Conservation (phyloP, 768 basidiomycete species). For the Antrodiella citrinella region DNA sequence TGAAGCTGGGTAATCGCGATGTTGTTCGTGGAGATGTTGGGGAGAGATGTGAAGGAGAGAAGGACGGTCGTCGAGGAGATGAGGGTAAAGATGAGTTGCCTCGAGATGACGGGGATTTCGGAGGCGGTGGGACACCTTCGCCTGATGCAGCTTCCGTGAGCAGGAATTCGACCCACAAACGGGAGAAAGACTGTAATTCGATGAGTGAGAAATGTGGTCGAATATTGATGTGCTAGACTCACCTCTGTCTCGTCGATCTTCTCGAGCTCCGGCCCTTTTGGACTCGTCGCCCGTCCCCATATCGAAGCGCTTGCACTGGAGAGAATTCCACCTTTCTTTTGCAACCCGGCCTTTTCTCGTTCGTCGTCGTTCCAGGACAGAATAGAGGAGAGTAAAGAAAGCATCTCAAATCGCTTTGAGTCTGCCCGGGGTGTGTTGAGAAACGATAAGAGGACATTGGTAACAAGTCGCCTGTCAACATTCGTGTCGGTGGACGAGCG, state of each 20-base stretch:
- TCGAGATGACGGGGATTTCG: constrained; percentile 20
- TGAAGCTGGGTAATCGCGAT: constrained; percentile 32
- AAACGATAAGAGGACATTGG: constrained; percentile 88
- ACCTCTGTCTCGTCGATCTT: constrained; percentile 86
- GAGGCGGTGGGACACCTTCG: constrained; percentile 17
- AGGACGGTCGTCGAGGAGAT: constrained; percentile 17
- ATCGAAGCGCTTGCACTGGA: constrained; percentile 15
- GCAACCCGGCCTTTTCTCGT: constrained; percentile 85
- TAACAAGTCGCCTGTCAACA: constrained; percentile 90
- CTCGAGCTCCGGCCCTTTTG: constrained; percentile 48
- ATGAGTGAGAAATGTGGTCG: neutral
- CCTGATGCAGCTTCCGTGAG: constrained; percentile 78
- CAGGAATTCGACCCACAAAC: constrained; percentile 96
- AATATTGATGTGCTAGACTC: constrained; percentile 14
- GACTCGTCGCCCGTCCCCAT: constrained; percentile 24
- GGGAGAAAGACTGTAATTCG: constrained; percentile 77
- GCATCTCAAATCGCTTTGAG: constrained; percentile 94
- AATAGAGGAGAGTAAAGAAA: constrained; percentile 78
- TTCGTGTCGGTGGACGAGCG: constrained; percentile 78
- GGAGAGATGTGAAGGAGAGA: constrained; percentile 15
- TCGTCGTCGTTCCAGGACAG: constrained; percentile 91
- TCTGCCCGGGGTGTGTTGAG: constrained; percentile 86
- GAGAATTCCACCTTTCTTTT: constrained; percentile 33
- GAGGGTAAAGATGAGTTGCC: constrained; percentile 31
- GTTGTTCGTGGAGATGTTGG: constrained; percentile 24